Base-by-base conservation (phyloP, 2,329 filamentous ascomycete species). In the Neurospora crassa region DNA sequence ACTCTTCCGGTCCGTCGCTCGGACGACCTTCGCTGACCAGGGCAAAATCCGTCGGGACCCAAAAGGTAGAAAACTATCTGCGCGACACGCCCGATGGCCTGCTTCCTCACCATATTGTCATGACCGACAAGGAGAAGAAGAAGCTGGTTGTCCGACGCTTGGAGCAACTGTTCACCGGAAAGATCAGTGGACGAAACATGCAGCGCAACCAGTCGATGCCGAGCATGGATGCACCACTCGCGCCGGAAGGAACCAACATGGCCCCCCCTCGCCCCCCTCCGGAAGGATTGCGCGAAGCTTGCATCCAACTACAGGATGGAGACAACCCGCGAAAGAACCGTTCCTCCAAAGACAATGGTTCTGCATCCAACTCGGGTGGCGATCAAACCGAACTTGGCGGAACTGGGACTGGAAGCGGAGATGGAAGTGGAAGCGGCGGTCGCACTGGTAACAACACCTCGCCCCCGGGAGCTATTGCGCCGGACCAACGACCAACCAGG, bases 121-220 rank as follows among this genome's bases (percentile, higher is more conserved):
- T 94, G 86, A 89, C 89, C 0, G 92, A 95, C 16, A 90, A 88
- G 74, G 87, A 91, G 6, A 93, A 89, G 82, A 93, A 92, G 82
- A 93, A 90, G 77, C 78, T 94, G 24, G 90, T 95, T 0, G 93
- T 95, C 2, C 86, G 88, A 70, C 87, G 92, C 2, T 79, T 96
- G 6, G 93, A 96, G 77, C 91, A 94, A 74, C 84, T 96, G 1
- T 96, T 96, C 73, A 93, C 92, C 0, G 93, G 93, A 2, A 92
- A 90, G 77, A 83, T 85, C 20, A 80, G 79, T 4, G 82, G 82
- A 5, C 80, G 82, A 77, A 78, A 83, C 80, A 67, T 74, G 42
- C 76, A 73, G 45, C 78, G 74, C 16, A 77, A 73, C 67, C 79
- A 74, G 71, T 71, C 71, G 6, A 47, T 70, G 40, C 72, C 68